Evolutionary conservation across 805 yeast genomes (phyloP), one percentile per base, ranked within the genome.

Genomic region (Lachancea quebecensis): DNA sequence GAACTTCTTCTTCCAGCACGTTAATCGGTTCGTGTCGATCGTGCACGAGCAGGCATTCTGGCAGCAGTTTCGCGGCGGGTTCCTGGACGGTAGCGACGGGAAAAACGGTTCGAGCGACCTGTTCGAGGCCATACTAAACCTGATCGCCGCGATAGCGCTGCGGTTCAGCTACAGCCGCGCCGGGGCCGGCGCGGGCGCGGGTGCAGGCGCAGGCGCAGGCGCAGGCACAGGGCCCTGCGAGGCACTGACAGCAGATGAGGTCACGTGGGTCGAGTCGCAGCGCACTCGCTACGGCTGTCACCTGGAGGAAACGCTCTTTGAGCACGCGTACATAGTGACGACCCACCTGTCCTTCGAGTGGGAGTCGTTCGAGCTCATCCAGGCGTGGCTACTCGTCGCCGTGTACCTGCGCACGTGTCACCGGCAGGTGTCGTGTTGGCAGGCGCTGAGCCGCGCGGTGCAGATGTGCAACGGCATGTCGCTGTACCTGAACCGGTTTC

Each of bases 11-110:
- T 72, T 80, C 55, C 44, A 52, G 8, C 72, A 74, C 32, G 65
- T 80, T 48, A 80, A 80, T 58, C 80, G 79, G 14, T 55, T 77
- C 12, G 75, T 64, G 55, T 70, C 76, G 2, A 70, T 79, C 4
- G 48, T 80, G 25, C 82, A 79, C 58, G 79, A 77, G 52, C 57
- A 67, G 1, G 74, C 76, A 29, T 79, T 79, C 52, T 54, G 74
- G 47, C 74, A 75, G 48, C 85, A 79, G 57, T 65, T 65, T 28
- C 54, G 60, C 15, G 62, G 59, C 21, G 50, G 61, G 38, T 56
- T 62, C 38, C 42, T 56, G 34, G 44, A 57, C 61, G 14, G 14
- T 8, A 14, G 43, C 8, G 16, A 59, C 56, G 25, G 25, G 25
- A 52, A 65, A 59, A 50, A 47, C 11, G 53, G 52, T 33, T 49